phyloP scores from a whole-genome alignment of 139 green algal genomes.

The Limnomonas spitsbergensis region DNA sequence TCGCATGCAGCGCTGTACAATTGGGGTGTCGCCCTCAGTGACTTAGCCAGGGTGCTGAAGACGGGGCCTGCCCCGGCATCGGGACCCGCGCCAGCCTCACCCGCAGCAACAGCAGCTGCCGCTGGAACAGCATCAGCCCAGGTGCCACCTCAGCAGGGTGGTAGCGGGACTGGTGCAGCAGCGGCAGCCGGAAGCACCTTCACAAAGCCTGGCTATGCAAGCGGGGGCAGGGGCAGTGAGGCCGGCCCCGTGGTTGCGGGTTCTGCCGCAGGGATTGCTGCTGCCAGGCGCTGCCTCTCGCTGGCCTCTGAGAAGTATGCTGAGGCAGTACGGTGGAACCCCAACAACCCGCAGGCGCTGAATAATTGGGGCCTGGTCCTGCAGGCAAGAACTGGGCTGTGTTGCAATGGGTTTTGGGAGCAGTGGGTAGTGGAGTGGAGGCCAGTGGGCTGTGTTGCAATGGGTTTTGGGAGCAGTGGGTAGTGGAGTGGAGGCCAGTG shows the following conservation, averaged over 20 bases:
- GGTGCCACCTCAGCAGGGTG: neutral
- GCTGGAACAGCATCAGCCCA: too few species aligned
- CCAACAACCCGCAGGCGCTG: conserved; percentile 67
- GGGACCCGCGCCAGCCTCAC: neutral
- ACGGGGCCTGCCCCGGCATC: neutral
- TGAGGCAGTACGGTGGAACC: conserved; percentile 38
- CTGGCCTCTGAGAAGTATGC: conserved; percentile 64
- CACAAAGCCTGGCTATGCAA: neutral
- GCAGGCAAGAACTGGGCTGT: too few species aligned
- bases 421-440: too few species aligned
- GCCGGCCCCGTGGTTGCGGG: neutral
- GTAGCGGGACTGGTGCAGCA: neutral
- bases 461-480: too few species aligned
- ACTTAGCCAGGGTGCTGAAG: conserved; percentile 48
- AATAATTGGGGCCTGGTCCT: conserved; percentile 85
- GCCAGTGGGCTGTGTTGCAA: too few species aligned
- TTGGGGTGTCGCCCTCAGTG: conserved; percentile 70
- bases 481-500: too few species aligned
- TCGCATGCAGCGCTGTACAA: conserved; percentile 69
- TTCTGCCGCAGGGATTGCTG: neutral
- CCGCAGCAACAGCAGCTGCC: neutral
- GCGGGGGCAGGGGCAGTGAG: neutral
- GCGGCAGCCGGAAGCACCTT: neutral
- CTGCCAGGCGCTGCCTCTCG: conserved; percentile 33
- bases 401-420: too few species aligned